Evolutionary conservation across 2,329 filamentous ascomycete genomes (phyloP).

Genomic region (Penicillium sp.): DNA sequence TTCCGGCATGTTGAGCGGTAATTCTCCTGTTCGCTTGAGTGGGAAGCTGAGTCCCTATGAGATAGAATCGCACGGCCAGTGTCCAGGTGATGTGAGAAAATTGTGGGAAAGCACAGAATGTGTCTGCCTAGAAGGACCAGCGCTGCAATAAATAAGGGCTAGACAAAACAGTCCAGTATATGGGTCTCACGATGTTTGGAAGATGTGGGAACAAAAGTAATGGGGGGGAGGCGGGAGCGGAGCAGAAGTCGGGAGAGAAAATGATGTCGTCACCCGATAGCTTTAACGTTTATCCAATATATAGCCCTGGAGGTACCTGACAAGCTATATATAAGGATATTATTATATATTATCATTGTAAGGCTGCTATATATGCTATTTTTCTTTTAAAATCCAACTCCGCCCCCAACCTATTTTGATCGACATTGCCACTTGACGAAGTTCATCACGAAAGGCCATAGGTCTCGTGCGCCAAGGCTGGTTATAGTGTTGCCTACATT

Average conservation of each 20-base stretch:
- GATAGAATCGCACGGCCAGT: background rate
- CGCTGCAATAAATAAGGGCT: conserved; percentile 15
- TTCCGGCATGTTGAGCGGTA: conserved; percentile 6
- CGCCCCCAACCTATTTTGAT: background rate
- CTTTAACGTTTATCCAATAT: background rate
- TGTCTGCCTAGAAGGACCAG: conserved; percentile 30
- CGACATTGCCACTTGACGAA: background rate
- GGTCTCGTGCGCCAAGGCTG: background rate
- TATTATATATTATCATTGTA: background rate
- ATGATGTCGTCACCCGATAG: conserved; percentile 14
- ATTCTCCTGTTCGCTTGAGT: background rate
- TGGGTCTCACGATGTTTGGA: background rate
- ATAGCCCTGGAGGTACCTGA: background rate
- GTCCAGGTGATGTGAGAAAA: background rate
- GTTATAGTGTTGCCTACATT: conserved; percentile 4
- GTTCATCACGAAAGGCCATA: background rate
- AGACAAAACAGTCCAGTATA: background rate
- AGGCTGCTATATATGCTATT: background rate
- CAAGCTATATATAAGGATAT: background rate
- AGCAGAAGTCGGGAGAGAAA: conserved; percentile 2
- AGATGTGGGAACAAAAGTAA: conserved; percentile 4
- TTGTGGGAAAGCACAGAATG: conserved; percentile 7
- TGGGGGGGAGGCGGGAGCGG: background rate
- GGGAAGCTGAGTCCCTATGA: background rate
- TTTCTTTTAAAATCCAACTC: background rate